Evolutionary conservation across 2,329 filamentous ascomycete genomes (phyloP), one percentile per base, ranked within the genome.

Genomic region (Elsinoe fawcettii): DNA sequence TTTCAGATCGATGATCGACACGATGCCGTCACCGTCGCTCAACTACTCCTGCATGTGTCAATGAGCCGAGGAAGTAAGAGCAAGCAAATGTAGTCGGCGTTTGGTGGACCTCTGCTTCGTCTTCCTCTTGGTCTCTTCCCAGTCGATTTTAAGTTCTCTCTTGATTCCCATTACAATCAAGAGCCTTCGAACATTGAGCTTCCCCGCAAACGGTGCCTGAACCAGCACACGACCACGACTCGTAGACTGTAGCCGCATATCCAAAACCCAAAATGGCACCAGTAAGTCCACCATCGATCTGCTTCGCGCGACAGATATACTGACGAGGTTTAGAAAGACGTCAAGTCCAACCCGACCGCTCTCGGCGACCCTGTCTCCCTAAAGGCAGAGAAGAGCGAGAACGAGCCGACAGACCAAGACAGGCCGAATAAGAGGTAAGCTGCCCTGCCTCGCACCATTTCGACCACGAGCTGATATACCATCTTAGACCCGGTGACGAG

Each of bases 331-430:
- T 53, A 66, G 49, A 66, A 67, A 59, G 60, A 60, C 11, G 54
- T 62, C 51, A 60, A 58, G 55, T 49, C 60, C n/a, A 70, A 70
- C 53, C 66, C 66, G 0, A 64, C 62, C n/a, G 63, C 65, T 44
- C 56, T 70, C n/a, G 69, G 69, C 36, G 69, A 71, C 55, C 69
- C 69, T 3, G 67, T 70, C 7, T 66, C 63, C 3, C 60, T 71
- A 9, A 69, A 69, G 57, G 68, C 69, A 5, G 69, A 71, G 60
- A 70, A 67, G 3, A 64, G 64, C n/a, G 56, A 67, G 44, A 67
- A 58, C 8, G 56, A 63, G 22, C 66, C 66, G 2, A 67, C 65
- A 2, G 60, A 66, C 6, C 55, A 65, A 1, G 66, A 68, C 25
- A 41, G 58, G 14, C 60, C 60, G 25, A 61, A 61, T 51, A 61